Percentiles rank a stretch among this genome's conserved stretches.
These are phyloP conservation scores for Plasmodium vivax DNA, from an alignment of 169 alveolate species.

Conservation along the genomic window DNA sequence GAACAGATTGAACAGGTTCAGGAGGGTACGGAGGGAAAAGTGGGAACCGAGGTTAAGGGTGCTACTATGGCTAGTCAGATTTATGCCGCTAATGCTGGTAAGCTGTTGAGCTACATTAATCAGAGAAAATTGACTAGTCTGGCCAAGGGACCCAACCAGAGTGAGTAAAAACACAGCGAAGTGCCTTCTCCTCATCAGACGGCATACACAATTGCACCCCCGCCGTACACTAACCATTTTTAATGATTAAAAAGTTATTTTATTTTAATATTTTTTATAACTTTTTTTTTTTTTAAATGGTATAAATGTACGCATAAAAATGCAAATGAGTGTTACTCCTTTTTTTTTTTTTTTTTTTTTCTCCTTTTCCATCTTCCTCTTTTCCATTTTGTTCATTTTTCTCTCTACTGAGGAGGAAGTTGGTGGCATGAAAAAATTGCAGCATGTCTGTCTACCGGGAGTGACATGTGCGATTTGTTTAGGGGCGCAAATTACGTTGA, in stretches of 20 bases:
- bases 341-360: not conserved
- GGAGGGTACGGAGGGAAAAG: not conserved
- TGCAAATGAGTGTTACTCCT: not conserved
- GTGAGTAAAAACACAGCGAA: conserved; percentile 32
- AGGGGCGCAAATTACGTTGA: not conserved
- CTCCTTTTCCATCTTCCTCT: not conserved
- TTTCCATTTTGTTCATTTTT: not conserved
- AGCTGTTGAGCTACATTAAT: not conserved
- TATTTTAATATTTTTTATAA: not conserved
- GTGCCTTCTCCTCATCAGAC: conserved; percentile 26
- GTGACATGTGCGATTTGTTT: not conserved
- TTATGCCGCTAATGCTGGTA: not conserved
- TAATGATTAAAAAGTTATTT: not conserved
- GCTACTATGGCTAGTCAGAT: not conserved
- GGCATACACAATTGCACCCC: not conserved
- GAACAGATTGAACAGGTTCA: not conserved
- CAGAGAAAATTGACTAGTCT: not conserved
- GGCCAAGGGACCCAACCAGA: not conserved
- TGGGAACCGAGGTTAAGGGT: not conserved
- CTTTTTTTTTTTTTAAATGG: not conserved
- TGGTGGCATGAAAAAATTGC: not conserved
- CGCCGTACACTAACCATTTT: conserved; percentile 16
- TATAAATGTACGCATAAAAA: not conserved
- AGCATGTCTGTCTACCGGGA: not conserved
- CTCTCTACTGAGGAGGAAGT: not conserved